Conservation (phyloP, 768 basidiomycete genomes). For the Leccinum uliginosum region DNA sequence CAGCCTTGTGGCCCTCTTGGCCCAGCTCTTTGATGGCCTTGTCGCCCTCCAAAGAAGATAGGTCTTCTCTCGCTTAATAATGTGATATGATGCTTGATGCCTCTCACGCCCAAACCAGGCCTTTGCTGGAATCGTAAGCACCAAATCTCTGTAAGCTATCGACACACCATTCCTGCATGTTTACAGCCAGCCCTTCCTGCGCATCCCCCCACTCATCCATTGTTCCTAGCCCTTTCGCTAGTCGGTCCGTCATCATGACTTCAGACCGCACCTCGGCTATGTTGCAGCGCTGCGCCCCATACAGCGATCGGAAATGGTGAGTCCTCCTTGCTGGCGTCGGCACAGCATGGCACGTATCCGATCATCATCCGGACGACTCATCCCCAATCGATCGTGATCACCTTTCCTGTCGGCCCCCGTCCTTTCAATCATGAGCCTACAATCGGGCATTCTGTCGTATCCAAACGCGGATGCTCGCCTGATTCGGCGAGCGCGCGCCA, state of each 20-base stretch:
- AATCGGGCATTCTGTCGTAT: background rate
- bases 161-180: slow-evolving; percentile 23
- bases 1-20: slow-evolving; percentile 9
- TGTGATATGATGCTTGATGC: background rate
- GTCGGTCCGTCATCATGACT: background rate
- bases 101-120: slow-evolving; percentile 10
- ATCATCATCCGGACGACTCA: background rate
- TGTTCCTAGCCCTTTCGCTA: background rate
- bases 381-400: slow-evolving; percentile 2
- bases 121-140: background rate
- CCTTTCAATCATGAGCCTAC: slow-evolving; percentile 3
- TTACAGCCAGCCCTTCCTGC: slow-evolving; percentile 2
- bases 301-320: background rate
- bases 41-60: slow-evolving; percentile 1
- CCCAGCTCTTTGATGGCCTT: background rate
- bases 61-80: slow-evolving; percentile 8
- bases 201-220: background rate
- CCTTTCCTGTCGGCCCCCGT: background rate
- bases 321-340: background rate
- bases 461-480: slow-evolving; percentile 1
- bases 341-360: background rate
- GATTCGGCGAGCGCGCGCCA: slow-evolving; percentile 1
- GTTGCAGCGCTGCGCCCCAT: background rate
- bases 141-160: slow-evolving; percentile 9
- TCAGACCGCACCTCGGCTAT: background rate